Conservation (phyloP, 1,284 basidiomycete genomes). For the Porodaedalea pini region DNA sequence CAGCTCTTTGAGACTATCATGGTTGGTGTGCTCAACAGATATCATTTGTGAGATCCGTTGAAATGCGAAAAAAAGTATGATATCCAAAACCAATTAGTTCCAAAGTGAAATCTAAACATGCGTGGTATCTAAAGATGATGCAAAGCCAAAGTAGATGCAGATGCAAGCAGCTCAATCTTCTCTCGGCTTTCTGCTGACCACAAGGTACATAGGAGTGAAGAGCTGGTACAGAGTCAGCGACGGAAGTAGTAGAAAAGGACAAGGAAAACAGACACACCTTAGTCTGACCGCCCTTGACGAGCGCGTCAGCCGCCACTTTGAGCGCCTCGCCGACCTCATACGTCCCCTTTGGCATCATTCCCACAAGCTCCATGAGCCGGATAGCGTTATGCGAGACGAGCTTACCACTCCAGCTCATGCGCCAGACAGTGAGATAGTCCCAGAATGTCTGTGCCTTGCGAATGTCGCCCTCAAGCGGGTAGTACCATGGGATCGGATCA, state of each 20-base stretch:
- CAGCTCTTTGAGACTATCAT: not conserved
- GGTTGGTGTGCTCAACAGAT: no score
- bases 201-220: constrained; percentile 80
- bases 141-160: not conserved
- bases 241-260: not conserved
- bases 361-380: constrained; percentile 74
- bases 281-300: constrained; percentile 82
- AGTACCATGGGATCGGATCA: constrained; percentile 90
- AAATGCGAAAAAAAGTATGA: not conserved
- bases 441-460: constrained; percentile 89
- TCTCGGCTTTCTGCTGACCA: constrained; percentile 61
- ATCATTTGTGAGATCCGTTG: not conserved
- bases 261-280: constrained; percentile 64
- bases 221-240: constrained; percentile 41
- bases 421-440: constrained; percentile 87
- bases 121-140: not conserved
- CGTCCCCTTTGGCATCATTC: constrained; percentile 90
- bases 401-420: constrained; percentile 87
- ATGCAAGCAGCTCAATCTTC: not conserved
- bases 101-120: no score
- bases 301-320: constrained; percentile 76
- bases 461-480: constrained; percentile 93
- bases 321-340: constrained; percentile 87
- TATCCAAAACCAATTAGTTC: no score
- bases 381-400: constrained; percentile 83